These are phyloP conservation scores for Plasmodium billcollinsi DNA, from an alignment of 169 alveolate genomes.

Conservation along the genomic window DNA sequence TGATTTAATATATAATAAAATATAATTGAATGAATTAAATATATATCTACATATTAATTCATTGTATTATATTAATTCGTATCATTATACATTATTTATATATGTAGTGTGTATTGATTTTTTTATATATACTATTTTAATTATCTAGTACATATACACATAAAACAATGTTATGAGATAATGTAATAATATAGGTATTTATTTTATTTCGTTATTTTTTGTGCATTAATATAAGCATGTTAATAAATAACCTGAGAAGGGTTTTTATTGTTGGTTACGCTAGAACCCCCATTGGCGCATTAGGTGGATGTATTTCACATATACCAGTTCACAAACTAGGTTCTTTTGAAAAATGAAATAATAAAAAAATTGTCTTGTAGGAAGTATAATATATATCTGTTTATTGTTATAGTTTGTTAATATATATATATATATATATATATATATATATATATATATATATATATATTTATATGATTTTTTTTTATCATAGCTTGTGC, in stretches of 20 bases:
- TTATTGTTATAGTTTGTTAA: neutral
- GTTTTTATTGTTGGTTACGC: slow-evolving; percentile 74
- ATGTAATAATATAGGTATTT: neutral
- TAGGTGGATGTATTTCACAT: slow-evolving; percentile 64
- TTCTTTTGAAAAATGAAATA: slow-evolving; percentile 9
- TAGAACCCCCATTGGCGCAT: slow-evolving; percentile 74
- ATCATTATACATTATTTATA: too few relatives aligned
- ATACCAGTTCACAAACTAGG: slow-evolving; percentile 76
- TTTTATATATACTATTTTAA: too few relatives aligned
- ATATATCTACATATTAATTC: too few relatives aligned
- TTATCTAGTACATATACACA: too few relatives aligned
- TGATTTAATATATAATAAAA: too few relatives aligned
- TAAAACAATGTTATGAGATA: neutral
- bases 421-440: neutral
- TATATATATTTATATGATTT: neutral
- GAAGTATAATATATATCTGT: too few relatives aligned
- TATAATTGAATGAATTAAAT: too few relatives aligned
- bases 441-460: neutral
- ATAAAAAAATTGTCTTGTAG: neutral
- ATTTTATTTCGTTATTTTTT: neutral
- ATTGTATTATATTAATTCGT: too few relatives aligned
- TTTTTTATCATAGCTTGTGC: slow-evolving; percentile 24
- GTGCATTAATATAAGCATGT: slow-evolving; percentile 1
- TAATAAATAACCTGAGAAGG: slow-evolving; percentile 25
- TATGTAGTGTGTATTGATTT: too few relatives aligned